phyloP scores from a whole-genome alignment of 768 basidiomycete species.

The Leccinellum rugosiceps region DNA sequence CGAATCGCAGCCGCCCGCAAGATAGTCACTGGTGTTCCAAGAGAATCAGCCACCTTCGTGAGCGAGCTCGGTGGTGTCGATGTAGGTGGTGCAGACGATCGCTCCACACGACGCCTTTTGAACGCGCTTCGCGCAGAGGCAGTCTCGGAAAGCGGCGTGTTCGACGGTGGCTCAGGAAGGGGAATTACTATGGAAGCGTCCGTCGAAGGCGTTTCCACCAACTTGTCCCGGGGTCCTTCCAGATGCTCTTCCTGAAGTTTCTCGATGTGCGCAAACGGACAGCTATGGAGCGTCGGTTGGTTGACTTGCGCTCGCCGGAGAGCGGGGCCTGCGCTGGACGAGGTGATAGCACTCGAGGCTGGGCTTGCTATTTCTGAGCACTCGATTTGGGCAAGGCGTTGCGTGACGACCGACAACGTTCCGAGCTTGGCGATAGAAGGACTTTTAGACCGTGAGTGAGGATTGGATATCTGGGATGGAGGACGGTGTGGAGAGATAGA shows the following conservation, averaged over 20 bases:
- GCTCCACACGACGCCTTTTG: constrained; percentile 3
- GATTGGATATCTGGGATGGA: constrained; percentile 25
- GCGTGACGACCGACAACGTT: constrained; percentile 60
- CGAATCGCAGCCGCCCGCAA: constrained; percentile 15
- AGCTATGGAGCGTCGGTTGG: constrained; percentile 7
- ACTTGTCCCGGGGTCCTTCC: neutral
- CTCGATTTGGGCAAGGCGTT: constrained; percentile 63
- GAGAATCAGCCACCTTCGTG: neutral
- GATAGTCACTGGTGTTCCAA: neutral
- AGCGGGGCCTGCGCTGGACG: constrained; percentile 23
- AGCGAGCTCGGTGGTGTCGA: constrained; percentile 16
- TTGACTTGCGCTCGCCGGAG: constrained; percentile 23
- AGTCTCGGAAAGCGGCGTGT: constrained; percentile 3
- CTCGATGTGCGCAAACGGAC: constrained; percentile 24
- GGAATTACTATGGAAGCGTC: constrained; percentile 25
- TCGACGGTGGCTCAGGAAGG: constrained; percentile 16
- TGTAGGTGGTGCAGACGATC: neutral
- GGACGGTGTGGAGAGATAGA: constrained; percentile 23
- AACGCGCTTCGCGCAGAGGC: constrained; percentile 26
- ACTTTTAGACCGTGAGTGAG: constrained; percentile 37
- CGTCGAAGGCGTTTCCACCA: constrained; percentile 16
- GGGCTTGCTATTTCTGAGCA: constrained; percentile 20
- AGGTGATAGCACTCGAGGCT: constrained; percentile 16
- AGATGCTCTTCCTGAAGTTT: constrained; percentile 15
- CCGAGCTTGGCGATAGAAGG: constrained; percentile 63